Conservation (phyloP, 257 asterid species). For the Misopates orontium region DNA sequence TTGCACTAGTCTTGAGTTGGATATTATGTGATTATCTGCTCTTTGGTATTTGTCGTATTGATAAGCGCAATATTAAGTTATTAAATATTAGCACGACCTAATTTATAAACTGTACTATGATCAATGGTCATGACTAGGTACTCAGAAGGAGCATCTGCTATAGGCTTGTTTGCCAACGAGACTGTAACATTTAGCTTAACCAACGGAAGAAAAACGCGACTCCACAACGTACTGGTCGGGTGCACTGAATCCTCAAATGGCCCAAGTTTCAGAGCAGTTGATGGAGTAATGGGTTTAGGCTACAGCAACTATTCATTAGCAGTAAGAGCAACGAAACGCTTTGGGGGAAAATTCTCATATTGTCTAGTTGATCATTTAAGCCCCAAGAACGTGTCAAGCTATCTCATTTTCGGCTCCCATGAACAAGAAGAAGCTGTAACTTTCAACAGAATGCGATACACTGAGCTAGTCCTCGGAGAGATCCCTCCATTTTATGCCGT, state of each 20-base stretch:
- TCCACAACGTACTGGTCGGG: slow-evolving; percentile 47
- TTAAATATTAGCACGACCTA: neutral
- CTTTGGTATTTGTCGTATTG: neutral
- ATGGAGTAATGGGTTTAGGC: slow-evolving; percentile 64
- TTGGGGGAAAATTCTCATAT: slow-evolving; percentile 60
- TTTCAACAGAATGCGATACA: slow-evolving; percentile 40
- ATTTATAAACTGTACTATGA: neutral
- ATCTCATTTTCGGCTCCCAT: slow-evolving; percentile 48
- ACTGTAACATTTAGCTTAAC: slow-evolving; percentile 37
- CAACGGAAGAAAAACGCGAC: slow-evolving; percentile 32
- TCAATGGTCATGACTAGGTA: slow-evolving; percentile 38
- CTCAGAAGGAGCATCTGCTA: slow-evolving; percentile 48
- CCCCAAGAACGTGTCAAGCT: slow-evolving; percentile 46
- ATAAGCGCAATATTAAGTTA: neutral
- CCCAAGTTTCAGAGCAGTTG: slow-evolving; percentile 33
- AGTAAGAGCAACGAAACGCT: slow-evolving; percentile 31
- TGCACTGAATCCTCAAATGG: slow-evolving; percentile 46
- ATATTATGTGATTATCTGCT: no score
- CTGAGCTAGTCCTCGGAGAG: slow-evolving; percentile 47
- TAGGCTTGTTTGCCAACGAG: slow-evolving; percentile 54
- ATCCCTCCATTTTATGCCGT: slow-evolving; percentile 48
- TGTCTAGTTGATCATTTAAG: slow-evolving; percentile 65
- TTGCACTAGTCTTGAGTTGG: no score
- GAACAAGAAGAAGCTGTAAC: neutral
- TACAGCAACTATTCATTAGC: slow-evolving; percentile 55